A percentile compares a stretch with the other conserved stretches of the same genome.
Conservation (phyloP, 257 asterid genomes). For the Mitragyna speciosa region DNA sequence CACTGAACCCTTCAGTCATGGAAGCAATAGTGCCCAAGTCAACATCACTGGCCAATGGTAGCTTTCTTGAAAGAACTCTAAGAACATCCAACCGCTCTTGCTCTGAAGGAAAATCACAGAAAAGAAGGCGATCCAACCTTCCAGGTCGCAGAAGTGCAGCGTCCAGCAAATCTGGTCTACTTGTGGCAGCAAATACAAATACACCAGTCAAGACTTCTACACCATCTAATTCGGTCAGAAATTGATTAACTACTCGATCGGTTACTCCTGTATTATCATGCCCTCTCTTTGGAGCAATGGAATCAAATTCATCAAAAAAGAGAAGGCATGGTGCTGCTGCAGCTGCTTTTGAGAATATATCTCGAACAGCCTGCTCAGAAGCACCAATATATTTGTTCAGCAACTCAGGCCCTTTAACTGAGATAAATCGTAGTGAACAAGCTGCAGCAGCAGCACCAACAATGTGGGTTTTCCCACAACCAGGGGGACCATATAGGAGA, state of each 20-base stretch:
- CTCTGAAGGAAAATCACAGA: slow-evolving; percentile 86
- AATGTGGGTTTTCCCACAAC: slow-evolving; percentile 98
- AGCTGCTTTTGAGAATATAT: slow-evolving; percentile 91
- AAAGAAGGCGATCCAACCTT: slow-evolving; percentile 88
- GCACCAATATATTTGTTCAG: slow-evolving; percentile 98
- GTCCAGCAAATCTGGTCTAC: slow-evolving; percentile 98
- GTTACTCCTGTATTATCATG: slow-evolving; percentile 98
- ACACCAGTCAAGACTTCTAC: slow-evolving; percentile 98
- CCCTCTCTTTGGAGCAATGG: slow-evolving; percentile 96
- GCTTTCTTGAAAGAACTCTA: slow-evolving; percentile 80
- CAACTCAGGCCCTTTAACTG: slow-evolving; percentile 97
- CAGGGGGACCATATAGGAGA: slow-evolving; percentile 98
- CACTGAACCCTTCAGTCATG: slow-evolving; percentile 89
- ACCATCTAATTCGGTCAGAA: slow-evolving; percentile 93
- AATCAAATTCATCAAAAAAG: slow-evolving; percentile 95
- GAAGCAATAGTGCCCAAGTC: slow-evolving; percentile 59
- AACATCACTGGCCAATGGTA: slow-evolving; percentile 72
- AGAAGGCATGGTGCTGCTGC: slow-evolving; percentile 96
- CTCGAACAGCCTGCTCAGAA: slow-evolving; percentile 98
- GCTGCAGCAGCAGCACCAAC: slow-evolving; percentile 99
- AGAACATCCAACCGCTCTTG: slow-evolving; percentile 83
- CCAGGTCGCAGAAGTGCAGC: slow-evolving; percentile 99
- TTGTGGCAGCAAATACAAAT: slow-evolving; percentile 96
- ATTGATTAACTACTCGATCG: slow-evolving; percentile 95
- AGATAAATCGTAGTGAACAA: slow-evolving; percentile 88